Evolutionary conservation across 352 stramenopile genomes (phyloP).

Genomic region (Globisporangium lucens): DNA sequence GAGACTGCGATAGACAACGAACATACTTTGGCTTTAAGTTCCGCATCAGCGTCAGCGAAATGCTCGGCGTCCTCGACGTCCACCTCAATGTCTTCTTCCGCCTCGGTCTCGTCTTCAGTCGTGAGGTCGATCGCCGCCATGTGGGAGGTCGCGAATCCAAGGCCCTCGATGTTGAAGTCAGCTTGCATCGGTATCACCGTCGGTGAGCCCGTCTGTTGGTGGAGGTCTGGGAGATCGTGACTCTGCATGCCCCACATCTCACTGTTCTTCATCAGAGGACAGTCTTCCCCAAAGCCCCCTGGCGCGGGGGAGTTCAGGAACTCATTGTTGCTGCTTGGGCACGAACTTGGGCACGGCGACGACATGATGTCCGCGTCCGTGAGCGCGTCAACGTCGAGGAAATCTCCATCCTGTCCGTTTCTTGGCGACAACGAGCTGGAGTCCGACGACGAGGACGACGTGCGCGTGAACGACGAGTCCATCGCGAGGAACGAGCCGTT

Average conservation of each 20-base stretch:
- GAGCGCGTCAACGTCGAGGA: slow-evolving; percentile 41
- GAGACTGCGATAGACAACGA: too few relatives aligned
- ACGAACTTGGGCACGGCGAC: slow-evolving; percentile 49
- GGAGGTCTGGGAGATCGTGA: too few relatives aligned
- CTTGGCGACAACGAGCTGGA: slow-evolving; percentile 15
- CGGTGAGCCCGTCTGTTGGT: too few relatives aligned
- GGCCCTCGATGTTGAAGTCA: not conserved
- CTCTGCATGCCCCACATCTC: slow-evolving; percentile 10
- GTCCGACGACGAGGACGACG: slow-evolving; percentile 3
- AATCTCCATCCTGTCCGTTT: slow-evolving; percentile 19
- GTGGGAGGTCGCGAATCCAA: slow-evolving; percentile 7
- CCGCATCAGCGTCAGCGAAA: slow-evolving; percentile 7
- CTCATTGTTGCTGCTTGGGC: slow-evolving; percentile 22
- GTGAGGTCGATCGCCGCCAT: slow-evolving; percentile 26
- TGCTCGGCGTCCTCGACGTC: slow-evolving; percentile 19
- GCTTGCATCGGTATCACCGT: slow-evolving; percentile 5
- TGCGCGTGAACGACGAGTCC: slow-evolving; percentile 9
- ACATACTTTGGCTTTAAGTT: slow-evolving; percentile 27
- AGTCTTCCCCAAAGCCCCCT: slow-evolving; percentile 36
- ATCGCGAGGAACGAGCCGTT: slow-evolving; percentile 8
- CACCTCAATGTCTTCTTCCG: slow-evolving; percentile 22
- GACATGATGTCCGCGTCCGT: slow-evolving; percentile 46
- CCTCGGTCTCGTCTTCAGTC: slow-evolving; percentile 28
- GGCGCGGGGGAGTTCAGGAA: slow-evolving; percentile 24
- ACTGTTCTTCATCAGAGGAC: slow-evolving; percentile 14